phyloP scores from a whole-genome alignment of 176 grass and related monocot genomes.

The Rhipidocladum racemiflorum region DNA sequence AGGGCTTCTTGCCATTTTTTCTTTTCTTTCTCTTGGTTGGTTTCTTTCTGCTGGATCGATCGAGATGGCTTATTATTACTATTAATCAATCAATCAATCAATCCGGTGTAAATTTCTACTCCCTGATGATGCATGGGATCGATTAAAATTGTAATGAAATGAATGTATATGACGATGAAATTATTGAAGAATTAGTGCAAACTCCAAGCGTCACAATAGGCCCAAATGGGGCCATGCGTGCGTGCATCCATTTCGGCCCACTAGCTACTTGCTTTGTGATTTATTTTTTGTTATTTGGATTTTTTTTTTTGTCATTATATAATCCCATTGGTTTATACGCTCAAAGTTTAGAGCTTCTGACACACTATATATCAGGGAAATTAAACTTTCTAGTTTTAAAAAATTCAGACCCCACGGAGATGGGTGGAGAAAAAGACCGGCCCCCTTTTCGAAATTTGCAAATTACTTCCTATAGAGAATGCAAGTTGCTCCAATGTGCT shows the following conservation, averaged over 20 bases:
- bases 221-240: background rate
- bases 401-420: no score
- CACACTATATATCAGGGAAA: no score
- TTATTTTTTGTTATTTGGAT: no score
- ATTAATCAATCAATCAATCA: background rate
- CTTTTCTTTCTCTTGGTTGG: background rate
- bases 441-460: no score
- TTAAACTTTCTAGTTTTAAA: no score
- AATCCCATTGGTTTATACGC: no score
- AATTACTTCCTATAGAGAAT: no score
- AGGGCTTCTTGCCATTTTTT: background rate
- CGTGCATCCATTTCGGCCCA: background rate
- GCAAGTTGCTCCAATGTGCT: no score
- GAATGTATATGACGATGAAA: background rate
- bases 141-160: background rate
- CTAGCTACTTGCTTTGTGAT: no score
- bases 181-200: background rate
- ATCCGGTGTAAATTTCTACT: background rate
- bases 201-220: background rate
- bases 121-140: background rate
- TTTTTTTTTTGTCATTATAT: no score
- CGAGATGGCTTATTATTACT: constrained; percentile 1
- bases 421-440: no score
- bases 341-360: no score
- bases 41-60: constrained; percentile 14